Evolutionary conservation across 371 early-diverging fungal genomes (phyloP).

Genomic region (Batkoa obscura): DNA sequence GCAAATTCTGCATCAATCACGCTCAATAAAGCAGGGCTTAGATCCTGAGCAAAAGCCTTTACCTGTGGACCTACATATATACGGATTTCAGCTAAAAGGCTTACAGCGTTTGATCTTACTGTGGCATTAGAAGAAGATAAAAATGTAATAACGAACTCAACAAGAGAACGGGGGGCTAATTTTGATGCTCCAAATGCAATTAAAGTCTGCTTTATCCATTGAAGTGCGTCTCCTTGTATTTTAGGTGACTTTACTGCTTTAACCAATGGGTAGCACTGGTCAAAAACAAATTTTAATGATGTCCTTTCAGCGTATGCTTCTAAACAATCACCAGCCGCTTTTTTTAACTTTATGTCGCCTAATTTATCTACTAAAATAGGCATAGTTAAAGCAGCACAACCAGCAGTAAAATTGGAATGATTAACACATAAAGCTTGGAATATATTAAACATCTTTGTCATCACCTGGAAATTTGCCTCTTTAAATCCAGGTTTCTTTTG

Average conservation of each 20-base stretch:
- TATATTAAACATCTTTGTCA: slow-evolving; percentile 21
- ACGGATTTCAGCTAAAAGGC: slow-evolving; percentile 56
- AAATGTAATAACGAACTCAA: slow-evolving; percentile 59
- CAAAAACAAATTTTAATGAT: slow-evolving; percentile 59
- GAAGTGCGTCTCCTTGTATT: slow-evolving; percentile 58
- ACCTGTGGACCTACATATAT: slow-evolving; percentile 58
- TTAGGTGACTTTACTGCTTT: slow-evolving; percentile 77
- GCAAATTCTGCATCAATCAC: slow-evolving; percentile 83
- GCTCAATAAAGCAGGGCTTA: slow-evolving; percentile 57
- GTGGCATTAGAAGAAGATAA: slow-evolving; percentile 64
- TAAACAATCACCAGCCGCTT: slow-evolving; percentile 57
- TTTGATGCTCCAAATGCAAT: slow-evolving; percentile 77
- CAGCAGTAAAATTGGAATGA: slow-evolving; percentile 39
- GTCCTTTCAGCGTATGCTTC: slow-evolving; percentile 47
- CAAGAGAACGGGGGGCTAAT: slow-evolving; percentile 48
- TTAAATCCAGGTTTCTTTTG: slow-evolving; percentile 81
- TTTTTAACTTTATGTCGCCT: slow-evolving; percentile 83
- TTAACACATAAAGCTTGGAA: slow-evolving; percentile 44
- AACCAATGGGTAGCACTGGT: slow-evolving; percentile 48
- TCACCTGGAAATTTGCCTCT: slow-evolving; percentile 87
- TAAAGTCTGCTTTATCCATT: slow-evolving; percentile 60
- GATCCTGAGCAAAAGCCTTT: slow-evolving; percentile 65
- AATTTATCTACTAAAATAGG: slow-evolving; percentile 70
- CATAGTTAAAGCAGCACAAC: slow-evolving; percentile 51
- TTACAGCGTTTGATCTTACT: slow-evolving; percentile 59